Percentiles rank a stretch among this genome's conserved stretches.
phyloP scores from a whole-genome alignment of 257 asterid genomes.

The Nicotiana benthamiana region DNA sequence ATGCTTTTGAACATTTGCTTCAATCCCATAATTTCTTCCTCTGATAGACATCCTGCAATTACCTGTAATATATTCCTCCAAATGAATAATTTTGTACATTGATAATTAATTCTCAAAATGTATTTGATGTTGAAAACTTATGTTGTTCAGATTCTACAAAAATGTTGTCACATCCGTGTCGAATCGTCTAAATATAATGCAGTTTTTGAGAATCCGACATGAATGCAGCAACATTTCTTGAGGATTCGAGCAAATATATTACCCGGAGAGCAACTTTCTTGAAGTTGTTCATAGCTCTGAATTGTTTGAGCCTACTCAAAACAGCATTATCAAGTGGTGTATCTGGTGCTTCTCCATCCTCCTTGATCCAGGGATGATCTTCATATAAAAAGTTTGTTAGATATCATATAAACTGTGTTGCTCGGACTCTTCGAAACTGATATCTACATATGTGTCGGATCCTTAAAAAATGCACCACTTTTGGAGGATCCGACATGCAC shows the following conservation, averaged over 20 bases:
- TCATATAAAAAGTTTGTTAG: background rate
- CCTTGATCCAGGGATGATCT: slow-evolving; percentile 84
- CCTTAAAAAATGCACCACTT: too few relatives aligned
- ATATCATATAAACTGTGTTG: too few relatives aligned
- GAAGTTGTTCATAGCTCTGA: slow-evolving; percentile 71
- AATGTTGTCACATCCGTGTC: too few relatives aligned
- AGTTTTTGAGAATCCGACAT: background rate
- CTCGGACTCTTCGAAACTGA: too few relatives aligned
- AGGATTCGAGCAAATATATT: background rate
- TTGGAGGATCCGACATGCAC: too few relatives aligned
- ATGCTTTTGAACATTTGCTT: slow-evolving; percentile 65
- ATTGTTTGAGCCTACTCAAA: slow-evolving; percentile 57
- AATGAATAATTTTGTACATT: background rate
- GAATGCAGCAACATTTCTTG: background rate
- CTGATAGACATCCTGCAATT: slow-evolving; percentile 68
- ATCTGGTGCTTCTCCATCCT: slow-evolving; percentile 77
- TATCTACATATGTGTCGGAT: too few relatives aligned
- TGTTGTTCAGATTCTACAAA: too few relatives aligned
- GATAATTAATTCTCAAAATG: background rate
- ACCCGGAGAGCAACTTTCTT: slow-evolving; percentile 73
- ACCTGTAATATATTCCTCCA: slow-evolving; percentile 27
- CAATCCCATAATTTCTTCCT: slow-evolving; percentile 71
- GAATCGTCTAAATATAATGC: too few relatives aligned
- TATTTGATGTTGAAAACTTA: background rate
- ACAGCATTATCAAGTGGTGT: slow-evolving; percentile 70